These are phyloP conservation scores for Euphorbia schlechtendalii DNA, from an alignment of 441 rosid species.

Conservation along the genomic window DNA sequence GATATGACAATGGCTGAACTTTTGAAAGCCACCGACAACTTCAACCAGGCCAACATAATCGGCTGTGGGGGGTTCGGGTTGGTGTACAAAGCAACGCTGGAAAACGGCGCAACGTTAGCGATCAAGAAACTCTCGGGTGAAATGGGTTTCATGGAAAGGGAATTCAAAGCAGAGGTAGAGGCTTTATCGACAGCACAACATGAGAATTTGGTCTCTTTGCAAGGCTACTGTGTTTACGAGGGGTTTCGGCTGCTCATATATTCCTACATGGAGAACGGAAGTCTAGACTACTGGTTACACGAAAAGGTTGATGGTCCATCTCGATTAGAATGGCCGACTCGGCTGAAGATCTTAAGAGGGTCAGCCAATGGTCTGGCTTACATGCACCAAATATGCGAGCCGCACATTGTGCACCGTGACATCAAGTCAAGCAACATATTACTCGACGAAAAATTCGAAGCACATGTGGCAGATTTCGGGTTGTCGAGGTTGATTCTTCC, in stretches of 20 bases:
- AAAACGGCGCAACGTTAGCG: conserved; percentile 51
- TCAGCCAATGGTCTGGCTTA: conserved; percentile 68
- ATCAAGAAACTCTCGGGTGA: conserved; percentile 62
- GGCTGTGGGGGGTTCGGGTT: conserved; percentile 67
- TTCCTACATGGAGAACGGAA: conserved; percentile 61
- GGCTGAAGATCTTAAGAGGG: conserved; percentile 50
- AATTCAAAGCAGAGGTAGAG: conserved; percentile 60
- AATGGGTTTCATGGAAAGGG: conserved; percentile 49
- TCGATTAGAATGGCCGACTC: conserved; percentile 41
- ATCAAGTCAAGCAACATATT: conserved; percentile 28
- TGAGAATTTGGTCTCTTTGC: conserved; percentile 43
- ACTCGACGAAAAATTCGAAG: conserved; percentile 54
- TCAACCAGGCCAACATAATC: conserved; percentile 46
- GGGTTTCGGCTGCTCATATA: conserved; percentile 52
- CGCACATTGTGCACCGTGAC: conserved; percentile 64
- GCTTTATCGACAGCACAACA: conserved; percentile 50
- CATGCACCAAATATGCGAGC: conserved; percentile 60
- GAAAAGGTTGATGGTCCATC: conserved; percentile 39
- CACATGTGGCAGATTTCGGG: conserved; percentile 75
- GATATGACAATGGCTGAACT: conserved; percentile 31
- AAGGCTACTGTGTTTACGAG: conserved; percentile 49
- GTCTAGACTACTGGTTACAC: conserved; percentile 55
- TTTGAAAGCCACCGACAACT: conserved; percentile 39
- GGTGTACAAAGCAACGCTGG: conserved; percentile 59
- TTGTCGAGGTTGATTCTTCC: conserved; percentile 42